Evolutionary conservation across 2,329 filamentous ascomycete genomes (phyloP).

Genomic region (Penicillium corylophilum): DNA sequence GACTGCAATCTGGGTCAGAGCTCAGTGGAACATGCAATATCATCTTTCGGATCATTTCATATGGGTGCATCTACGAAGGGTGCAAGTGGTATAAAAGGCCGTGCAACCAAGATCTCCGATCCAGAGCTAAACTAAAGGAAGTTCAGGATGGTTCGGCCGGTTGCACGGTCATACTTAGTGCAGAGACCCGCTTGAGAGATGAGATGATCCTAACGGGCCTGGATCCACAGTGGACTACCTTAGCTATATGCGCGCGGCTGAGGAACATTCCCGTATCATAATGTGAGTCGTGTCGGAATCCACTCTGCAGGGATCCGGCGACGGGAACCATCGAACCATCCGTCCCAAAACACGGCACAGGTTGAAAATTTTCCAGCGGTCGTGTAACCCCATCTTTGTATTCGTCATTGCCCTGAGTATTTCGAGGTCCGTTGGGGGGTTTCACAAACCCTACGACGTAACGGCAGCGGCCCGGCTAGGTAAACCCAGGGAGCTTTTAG

Average conservation of each 20-base stretch:
- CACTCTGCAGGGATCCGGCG: constrained; percentile 8
- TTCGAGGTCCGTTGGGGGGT: constrained; percentile 2
- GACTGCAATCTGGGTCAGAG: background rate
- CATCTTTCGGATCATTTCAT: background rate
- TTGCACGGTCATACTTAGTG: constrained; percentile 8
- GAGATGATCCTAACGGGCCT: background rate
- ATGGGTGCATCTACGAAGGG: background rate
- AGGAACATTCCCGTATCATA: constrained; percentile 1
- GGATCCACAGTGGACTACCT: constrained; percentile 4
- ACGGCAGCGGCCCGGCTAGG: constrained; percentile 25
- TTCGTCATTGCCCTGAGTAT: background rate
- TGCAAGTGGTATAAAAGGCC: background rate
- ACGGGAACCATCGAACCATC: constrained; percentile 1
- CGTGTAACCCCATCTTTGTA: constrained; percentile 14
- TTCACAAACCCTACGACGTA: constrained; percentile 18
- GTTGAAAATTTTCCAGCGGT: constrained; percentile 9
- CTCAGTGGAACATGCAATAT: background rate
- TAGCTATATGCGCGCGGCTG: constrained; percentile 25
- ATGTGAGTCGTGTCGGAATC: background rate
- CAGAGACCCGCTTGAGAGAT: background rate
- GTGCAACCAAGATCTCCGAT: background rate
- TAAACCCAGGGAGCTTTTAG: constrained; percentile 6
- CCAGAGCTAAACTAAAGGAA: too few relatives aligned
- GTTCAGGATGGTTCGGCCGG: background rate
- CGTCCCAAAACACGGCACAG: constrained; percentile 2